phyloP scores from a whole-genome alignment of 176 grass and related monocot species.

The Phyllostachys edulis region DNA sequence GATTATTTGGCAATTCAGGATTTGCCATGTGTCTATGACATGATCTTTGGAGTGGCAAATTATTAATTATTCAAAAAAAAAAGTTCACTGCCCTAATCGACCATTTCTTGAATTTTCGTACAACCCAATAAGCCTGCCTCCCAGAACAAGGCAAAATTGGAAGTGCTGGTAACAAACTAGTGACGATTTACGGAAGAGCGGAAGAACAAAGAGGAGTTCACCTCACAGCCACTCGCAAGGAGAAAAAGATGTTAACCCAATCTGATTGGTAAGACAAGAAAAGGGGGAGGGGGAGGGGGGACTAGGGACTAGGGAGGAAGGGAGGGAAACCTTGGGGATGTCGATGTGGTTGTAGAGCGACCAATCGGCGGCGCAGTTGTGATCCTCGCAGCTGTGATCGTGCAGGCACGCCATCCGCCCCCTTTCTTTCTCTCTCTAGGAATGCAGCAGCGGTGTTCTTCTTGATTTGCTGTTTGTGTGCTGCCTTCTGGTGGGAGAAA shows the following conservation, averaged over 20 bases:
- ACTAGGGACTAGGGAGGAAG: no score
- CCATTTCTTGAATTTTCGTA: neutral
- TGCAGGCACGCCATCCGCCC: constrained; percentile 77
- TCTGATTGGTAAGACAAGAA: neutral
- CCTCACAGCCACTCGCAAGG: neutral
- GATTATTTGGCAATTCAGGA: no score
- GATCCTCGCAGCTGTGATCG: constrained; percentile 94
- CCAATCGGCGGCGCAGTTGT: constrained; percentile 97
- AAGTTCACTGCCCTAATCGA: neutral
- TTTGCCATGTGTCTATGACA: no score
- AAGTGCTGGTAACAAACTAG: neutral
- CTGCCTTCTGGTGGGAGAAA: neutral
- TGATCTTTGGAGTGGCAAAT: no score
- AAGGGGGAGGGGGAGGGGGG: neutral
- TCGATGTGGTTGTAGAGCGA: constrained; percentile 96
- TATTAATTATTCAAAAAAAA: no score
- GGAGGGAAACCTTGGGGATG: constrained; percentile 57
- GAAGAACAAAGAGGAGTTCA: neutral
- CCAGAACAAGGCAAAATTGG: no score
- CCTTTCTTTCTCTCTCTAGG: neutral
- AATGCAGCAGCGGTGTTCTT: constrained; percentile 17
- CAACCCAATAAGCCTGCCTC: neutral
- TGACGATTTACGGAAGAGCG: neutral
- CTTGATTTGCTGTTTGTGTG: constrained; percentile 3
- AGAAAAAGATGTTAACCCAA: neutral